Percentiles rank a stretch among this genome's conserved stretches.
Evolutionary conservation across 768 basidiomycete species (phyloP).

Genomic region (Coprinopsis sp.): DNA sequence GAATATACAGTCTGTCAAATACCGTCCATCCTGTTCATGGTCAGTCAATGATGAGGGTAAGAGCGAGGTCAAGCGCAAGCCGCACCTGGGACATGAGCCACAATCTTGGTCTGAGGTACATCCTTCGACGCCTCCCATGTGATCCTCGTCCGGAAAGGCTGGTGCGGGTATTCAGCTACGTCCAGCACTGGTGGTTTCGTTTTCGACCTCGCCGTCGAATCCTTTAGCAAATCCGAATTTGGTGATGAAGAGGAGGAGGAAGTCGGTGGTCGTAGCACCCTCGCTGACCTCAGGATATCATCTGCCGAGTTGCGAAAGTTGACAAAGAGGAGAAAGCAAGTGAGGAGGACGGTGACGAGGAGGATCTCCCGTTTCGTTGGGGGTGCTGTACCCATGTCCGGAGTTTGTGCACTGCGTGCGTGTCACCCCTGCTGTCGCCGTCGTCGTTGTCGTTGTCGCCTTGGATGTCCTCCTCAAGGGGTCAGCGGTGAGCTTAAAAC

Average conservation of each 20-base stretch:
- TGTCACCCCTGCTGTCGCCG: too few relatives aligned
- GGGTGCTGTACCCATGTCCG: conserved; percentile 30
- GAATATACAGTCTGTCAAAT: conserved; percentile 75
- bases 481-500: too few relatives aligned
- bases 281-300: conserved; percentile 7
- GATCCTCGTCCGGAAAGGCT: conserved; percentile 16
- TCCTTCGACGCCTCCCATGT: conserved; percentile 24
- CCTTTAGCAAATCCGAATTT: conserved; percentile 6
- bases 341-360: conserved; percentile 45
- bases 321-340: conserved; percentile 45
- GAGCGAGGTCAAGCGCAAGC: conserved; percentile 2
- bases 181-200: conserved; percentile 3
- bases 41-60: background rate
- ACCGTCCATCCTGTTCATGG: conserved; percentile 76
- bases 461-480: too few relatives aligned
- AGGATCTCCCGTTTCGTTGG: conserved; percentile 56
- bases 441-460: too few relatives aligned
- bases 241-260: conserved; percentile 3
- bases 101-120: conserved; percentile 58
- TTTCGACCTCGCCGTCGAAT: conserved; percentile 1
- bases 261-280: background rate
- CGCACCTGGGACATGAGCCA: conserved; percentile 74
- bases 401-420: background rate
- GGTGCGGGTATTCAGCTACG: conserved; percentile 2
- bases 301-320: conserved; percentile 14